Percentiles rank a stretch among this genome's conserved stretches.
These are phyloP conservation scores for Ascochyta rabiei DNA, from an alignment of 2,329 filamentous ascomycete species.

Conservation along the genomic window DNA sequence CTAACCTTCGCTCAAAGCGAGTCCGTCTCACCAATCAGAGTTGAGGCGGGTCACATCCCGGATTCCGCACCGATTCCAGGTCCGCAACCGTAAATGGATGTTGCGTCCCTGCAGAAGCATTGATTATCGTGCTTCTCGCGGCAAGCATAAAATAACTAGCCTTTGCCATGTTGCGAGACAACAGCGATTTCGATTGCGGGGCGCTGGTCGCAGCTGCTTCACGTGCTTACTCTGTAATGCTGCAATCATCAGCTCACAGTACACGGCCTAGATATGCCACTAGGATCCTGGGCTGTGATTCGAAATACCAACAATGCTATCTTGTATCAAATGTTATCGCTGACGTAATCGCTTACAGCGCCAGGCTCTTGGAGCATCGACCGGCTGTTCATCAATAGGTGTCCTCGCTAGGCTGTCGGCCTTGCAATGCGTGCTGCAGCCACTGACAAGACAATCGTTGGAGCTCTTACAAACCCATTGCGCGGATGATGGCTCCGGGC, in stretches of 20 bases:
- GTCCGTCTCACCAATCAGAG: conserved; percentile 31
- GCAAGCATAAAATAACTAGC: conserved; percentile 26
- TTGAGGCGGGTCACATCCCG: conserved; percentile 12
- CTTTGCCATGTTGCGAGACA: conserved; percentile 4
- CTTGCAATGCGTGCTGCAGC: conserved; percentile 20
- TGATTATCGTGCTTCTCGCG: conserved; percentile 43
- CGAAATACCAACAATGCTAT: conserved; percentile 40
- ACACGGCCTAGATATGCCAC: conserved; percentile 2
- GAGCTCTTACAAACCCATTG: conserved; percentile 9
- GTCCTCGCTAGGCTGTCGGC: neutral
- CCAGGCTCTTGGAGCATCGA: conserved; percentile 15
- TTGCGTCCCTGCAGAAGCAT: conserved; percentile 21
- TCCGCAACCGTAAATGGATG: conserved; percentile 10
- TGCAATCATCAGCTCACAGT: conserved; percentile 17
- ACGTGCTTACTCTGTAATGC: conserved; percentile 3
- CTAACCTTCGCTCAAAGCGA: conserved; percentile 19
- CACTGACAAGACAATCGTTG: conserved; percentile 11
- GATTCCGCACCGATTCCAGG: conserved; percentile 20
- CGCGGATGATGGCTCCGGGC: conserved; percentile 15
- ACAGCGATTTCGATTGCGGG: conserved; percentile 8
- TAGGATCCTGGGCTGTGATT: conserved; percentile 31
- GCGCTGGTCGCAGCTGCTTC: conserved; percentile 2
- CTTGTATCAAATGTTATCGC: conserved; percentile 32
- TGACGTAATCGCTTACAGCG: conserved; percentile 35
- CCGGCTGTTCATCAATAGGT: neutral